A percentile compares a stretch with the other conserved stretches of the same genome.
These are phyloP conservation scores for Naegleria fowleri DNA, from an alignment of 208 protist genomes.

Conservation along the genomic window DNA sequence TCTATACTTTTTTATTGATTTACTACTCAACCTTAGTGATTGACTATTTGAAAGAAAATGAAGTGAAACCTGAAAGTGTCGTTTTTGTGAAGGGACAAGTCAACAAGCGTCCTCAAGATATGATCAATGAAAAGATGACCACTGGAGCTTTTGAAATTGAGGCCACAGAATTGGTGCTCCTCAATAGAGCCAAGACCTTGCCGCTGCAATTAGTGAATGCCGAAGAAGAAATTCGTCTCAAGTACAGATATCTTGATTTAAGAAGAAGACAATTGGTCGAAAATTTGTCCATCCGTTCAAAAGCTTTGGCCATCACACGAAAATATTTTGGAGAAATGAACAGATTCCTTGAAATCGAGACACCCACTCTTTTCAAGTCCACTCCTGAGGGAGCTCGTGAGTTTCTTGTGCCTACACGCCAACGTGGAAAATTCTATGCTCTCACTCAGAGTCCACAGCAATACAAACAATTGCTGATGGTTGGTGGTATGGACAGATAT, in stretches of 20 bases:
- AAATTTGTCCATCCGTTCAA: slow-evolving; percentile 46
- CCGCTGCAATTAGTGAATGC: slow-evolving; percentile 22
- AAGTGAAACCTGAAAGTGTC: neutral
- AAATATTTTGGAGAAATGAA: slow-evolving; percentile 35
- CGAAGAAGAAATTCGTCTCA: slow-evolving; percentile 40
- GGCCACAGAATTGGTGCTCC: neutral
- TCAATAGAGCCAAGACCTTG: neutral
- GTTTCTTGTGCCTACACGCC: slow-evolving; percentile 61
- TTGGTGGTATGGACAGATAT: slow-evolving; percentile 55
- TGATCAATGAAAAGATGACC: neutral
- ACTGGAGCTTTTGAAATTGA: slow-evolving; percentile 7
- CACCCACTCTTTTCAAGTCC: slow-evolving; percentile 55
- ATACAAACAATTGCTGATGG: slow-evolving; percentile 73
- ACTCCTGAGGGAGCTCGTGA: slow-evolving; percentile 68
- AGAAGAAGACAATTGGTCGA: slow-evolving; percentile 39
- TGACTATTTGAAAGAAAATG: neutral
- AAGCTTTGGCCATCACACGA: slow-evolving; percentile 25
- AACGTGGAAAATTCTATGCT: slow-evolving; percentile 52
- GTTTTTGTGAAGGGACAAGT: neutral
- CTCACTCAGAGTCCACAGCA: slow-evolving; percentile 62
- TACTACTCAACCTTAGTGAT: neutral
- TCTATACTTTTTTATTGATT: too few relatives aligned
- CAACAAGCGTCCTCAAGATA: neutral
- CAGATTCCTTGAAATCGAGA: slow-evolving; percentile 61
- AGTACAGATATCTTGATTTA: slow-evolving; percentile 52